Percentiles rank a stretch among this genome's conserved stretches.
Conservation (phyloP, 2,329 filamentous ascomycete genomes). For the Harringtonia lauricola region DNA sequence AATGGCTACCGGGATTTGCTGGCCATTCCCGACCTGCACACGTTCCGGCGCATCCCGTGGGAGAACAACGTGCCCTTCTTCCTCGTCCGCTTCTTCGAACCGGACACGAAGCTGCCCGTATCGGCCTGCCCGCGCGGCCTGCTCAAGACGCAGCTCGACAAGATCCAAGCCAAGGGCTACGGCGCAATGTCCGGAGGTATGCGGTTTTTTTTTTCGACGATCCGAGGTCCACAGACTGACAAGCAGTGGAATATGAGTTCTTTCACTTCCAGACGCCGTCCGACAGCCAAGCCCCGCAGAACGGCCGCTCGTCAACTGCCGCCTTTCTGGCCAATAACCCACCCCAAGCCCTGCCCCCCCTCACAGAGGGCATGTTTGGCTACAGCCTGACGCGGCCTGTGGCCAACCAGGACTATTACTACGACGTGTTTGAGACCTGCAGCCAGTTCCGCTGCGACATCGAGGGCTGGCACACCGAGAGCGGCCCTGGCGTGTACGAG, state of each 20-base stretch:
- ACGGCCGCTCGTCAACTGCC: constrained; percentile 53
- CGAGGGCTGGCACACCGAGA: constrained; percentile 94
- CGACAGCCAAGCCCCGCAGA: constrained; percentile 22
- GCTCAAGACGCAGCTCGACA: constrained; percentile 55
- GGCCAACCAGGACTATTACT: constrained; percentile 89
- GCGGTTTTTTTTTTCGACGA: not conserved
- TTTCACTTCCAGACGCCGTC: constrained; percentile 72
- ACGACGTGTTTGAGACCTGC: constrained; percentile 74
- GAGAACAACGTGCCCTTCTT: constrained; percentile 81
- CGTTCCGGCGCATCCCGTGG: constrained; percentile 81
- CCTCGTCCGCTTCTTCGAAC: constrained; percentile 72
- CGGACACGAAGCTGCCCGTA: constrained; percentile 60
- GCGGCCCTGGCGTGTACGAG: constrained; percentile 88
- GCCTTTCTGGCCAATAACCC: constrained; percentile 64
- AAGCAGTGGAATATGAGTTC: constrained; percentile 83
- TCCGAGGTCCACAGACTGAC: not conserved
- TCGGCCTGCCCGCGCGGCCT: constrained; percentile 72
- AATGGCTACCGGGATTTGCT: constrained; percentile 84
- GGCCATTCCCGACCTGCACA: constrained; percentile 67
- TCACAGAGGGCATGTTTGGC: constrained; percentile 93
- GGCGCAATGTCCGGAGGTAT: constrained; percentile 81
- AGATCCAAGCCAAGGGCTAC: constrained; percentile 57
- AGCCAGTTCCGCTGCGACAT: constrained; percentile 68
- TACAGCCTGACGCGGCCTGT: constrained; percentile 81
- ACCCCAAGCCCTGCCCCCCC: constrained; percentile 58